Evolutionary conservation across 495 filamentous ascomycete genomes (phyloP).

Genomic region (Pseudoneurospora amorphoporcata): DNA sequence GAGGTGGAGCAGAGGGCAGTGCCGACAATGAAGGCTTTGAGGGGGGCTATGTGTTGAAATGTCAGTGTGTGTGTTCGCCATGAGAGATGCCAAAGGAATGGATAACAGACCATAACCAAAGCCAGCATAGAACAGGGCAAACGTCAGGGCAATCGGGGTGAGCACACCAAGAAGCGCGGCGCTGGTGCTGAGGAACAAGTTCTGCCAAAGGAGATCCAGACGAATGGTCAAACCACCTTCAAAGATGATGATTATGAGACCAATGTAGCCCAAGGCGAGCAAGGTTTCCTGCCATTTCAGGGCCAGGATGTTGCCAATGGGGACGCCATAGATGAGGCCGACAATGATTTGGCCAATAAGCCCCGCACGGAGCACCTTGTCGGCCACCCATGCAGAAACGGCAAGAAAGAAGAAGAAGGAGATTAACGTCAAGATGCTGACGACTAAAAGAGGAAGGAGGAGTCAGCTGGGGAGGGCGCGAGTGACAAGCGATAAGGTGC

Average conservation of each 20-base stretch:
- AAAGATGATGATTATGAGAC: constrained; percentile 64
- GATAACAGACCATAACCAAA: constrained; percentile 12
- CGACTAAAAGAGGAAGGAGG: constrained; percentile 3
- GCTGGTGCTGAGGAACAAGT: constrained; percentile 46
- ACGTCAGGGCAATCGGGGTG: constrained; percentile 58
- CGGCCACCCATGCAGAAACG: constrained; percentile 43
- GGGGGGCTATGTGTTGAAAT: constrained; percentile 22
- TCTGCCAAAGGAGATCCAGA: constrained; percentile 45
- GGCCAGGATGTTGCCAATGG: constrained; percentile 34
- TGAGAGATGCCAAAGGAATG: background rate
- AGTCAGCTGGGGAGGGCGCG: background rate
- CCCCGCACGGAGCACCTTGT: constrained; percentile 57
- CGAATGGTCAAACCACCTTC: constrained; percentile 64
- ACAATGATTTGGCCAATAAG: constrained; percentile 66
- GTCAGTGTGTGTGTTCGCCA: constrained; percentile 15
- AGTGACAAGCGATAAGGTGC: no score
- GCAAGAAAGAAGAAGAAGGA: constrained; percentile 62
- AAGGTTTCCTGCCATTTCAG: constrained; percentile 49
- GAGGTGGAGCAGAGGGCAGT: constrained; percentile 69
- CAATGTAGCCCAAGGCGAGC: constrained; percentile 65
- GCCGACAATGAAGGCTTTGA: constrained; percentile 65
- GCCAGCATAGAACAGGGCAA: constrained; percentile 36
- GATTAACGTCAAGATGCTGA: constrained; percentile 45
- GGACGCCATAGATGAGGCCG: constrained; percentile 59
- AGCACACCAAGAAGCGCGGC: constrained; percentile 57